Percentiles rank a stretch among this genome's conserved stretches.
Conservation (phyloP, 306 rosid genomes). For the Sesbania bispinosa region DNA sequence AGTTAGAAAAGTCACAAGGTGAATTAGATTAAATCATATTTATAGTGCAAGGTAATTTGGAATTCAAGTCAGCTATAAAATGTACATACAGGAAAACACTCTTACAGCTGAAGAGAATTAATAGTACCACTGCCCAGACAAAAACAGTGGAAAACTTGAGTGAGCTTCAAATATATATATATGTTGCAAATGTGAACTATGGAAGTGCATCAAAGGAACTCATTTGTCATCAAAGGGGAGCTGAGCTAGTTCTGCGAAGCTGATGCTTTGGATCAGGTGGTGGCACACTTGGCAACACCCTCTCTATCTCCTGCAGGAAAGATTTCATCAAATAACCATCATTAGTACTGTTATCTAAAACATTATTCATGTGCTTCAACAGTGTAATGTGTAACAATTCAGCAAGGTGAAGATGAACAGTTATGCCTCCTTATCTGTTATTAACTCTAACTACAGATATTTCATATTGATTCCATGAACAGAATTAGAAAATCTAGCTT, state of each 20-base stretch:
- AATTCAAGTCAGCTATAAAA: slow-evolving; percentile 25
- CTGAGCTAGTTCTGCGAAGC: slow-evolving; percentile 53
- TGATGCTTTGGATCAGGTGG: slow-evolving; percentile 45
- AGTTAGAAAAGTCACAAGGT: neutral
- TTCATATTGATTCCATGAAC: neutral
- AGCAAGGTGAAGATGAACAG: slow-evolving; percentile 7
- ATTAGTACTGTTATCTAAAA: neutral
- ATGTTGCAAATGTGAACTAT: slow-evolving; percentile 19
- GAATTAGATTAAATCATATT: slow-evolving; percentile 3
- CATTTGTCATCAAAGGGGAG: slow-evolving; percentile 34
- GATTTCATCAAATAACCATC: slow-evolving; percentile 13
- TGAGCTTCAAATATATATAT: no score
- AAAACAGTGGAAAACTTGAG: slow-evolving; percentile 22
- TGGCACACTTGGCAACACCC: slow-evolving; percentile 33
- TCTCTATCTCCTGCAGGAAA: slow-evolving; percentile 44
- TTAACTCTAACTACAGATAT: slow-evolving; percentile 2
- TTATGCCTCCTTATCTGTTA: neutral
- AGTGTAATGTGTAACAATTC: neutral
- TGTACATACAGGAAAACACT: slow-evolving; percentile 35
- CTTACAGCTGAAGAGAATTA: slow-evolving; percentile 18
- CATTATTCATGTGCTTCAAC: slow-evolving; percentile 1
- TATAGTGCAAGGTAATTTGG: slow-evolving; percentile 16
- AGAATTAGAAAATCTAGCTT: neutral
- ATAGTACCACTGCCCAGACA: slow-evolving; percentile 13
- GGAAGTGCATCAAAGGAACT: neutral